Conservation (phyloP, 225 moss, liverwort and hornwort species). For the Climacium dendroides region DNA sequence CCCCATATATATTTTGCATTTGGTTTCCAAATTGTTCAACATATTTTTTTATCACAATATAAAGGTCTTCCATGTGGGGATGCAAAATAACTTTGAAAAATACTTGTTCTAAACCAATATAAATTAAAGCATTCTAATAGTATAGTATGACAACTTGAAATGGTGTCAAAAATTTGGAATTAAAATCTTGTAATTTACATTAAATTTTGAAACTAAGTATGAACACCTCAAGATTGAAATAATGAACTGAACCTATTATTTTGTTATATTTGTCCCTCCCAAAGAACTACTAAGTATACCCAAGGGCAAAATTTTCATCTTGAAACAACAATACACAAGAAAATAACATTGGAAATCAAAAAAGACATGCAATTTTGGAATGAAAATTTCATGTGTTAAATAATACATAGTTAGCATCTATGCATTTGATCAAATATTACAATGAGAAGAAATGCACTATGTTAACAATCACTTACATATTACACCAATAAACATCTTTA, state of each 20-base stretch:
- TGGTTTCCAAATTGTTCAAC: neutral
- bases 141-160: neutral
- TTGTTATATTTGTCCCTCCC: neutral
- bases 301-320: neutral
- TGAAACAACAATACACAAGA: neutral
- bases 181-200: neutral
- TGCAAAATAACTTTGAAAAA: neutral
- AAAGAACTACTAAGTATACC: neutral
- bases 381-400: neutral
- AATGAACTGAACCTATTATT: neutral
- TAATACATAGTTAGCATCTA: neutral
- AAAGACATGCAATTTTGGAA: neutral
- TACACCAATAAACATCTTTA: too few species aligned
- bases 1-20: neutral
- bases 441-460: neutral
- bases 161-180: neutral
- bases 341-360: neutral
- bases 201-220: neutral
- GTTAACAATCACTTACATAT: too few species aligned
- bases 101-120: neutral
- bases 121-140: neutral
- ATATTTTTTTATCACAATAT: neutral
- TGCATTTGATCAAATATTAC: neutral
- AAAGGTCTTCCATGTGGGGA: neutral
- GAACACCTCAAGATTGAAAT: neutral